phyloP scores from a whole-genome alignment of 2,329 filamentous ascomycete genomes.

The Neonectria sp. region DNA sequence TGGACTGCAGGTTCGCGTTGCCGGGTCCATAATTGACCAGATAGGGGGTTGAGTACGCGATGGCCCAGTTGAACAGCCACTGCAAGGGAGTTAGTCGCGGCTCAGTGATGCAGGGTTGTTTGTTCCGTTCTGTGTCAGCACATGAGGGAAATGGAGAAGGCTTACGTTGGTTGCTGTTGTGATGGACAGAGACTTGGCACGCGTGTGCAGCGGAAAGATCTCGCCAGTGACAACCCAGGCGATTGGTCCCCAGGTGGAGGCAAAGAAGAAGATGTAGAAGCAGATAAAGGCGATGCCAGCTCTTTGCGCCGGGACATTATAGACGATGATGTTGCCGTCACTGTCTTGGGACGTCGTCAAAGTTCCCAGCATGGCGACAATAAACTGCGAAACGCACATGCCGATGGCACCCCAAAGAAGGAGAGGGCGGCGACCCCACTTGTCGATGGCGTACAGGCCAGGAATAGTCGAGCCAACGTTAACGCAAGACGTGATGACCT shows the following conservation, averaged over 20 bases:
- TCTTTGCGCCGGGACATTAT: slow-evolving; percentile 55
- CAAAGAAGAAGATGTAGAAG: slow-evolving; percentile 87
- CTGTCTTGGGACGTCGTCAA: slow-evolving; percentile 65
- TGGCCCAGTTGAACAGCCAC: slow-evolving; percentile 83
- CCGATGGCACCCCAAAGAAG: slow-evolving; percentile 73
- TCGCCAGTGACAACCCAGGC: slow-evolving; percentile 81
- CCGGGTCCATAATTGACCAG: slow-evolving; percentile 80
- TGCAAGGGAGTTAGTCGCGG: background rate
- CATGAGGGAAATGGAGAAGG: background rate
- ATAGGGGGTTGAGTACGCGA: slow-evolving; percentile 85
- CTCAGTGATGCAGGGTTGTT: too few relatives aligned
- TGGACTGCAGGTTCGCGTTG: slow-evolving; percentile 80
- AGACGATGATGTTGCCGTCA: slow-evolving; percentile 62
- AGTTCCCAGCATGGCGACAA: slow-evolving; percentile 71
- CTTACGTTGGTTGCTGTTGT: slow-evolving; percentile 76
- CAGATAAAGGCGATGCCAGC: slow-evolving; percentile 79
- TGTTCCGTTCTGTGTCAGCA: background rate
- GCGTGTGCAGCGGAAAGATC: slow-evolving; percentile 79
- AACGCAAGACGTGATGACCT: slow-evolving; percentile 53
- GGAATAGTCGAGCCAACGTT: slow-evolving; percentile 53
- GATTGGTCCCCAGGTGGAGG: slow-evolving; percentile 80
- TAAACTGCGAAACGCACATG: slow-evolving; percentile 73
- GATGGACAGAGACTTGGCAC: slow-evolving; percentile 75
- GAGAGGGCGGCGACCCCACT: slow-evolving; percentile 66
- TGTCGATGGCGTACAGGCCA: slow-evolving; percentile 52